These are phyloP conservation scores for Rubia occidens DNA, from an alignment of 305 asterid genomes.

Conservation along the genomic window DNA sequence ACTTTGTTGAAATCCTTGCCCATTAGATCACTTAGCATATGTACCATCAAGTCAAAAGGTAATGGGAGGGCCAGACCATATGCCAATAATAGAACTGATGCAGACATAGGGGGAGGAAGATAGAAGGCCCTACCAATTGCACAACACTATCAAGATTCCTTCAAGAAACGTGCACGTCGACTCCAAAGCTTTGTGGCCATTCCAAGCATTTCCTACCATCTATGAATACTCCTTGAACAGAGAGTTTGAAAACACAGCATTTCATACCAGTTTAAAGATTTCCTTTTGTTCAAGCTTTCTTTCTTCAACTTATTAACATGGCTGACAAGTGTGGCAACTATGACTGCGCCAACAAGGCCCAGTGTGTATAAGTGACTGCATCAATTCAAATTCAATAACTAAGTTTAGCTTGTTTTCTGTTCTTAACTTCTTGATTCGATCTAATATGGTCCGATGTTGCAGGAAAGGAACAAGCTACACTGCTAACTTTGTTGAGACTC, in stretches of 20 bases:
- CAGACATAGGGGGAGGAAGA: background rate
- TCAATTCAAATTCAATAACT: background rate
- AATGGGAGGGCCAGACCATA: background rate
- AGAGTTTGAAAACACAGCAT: constrained; percentile 18
- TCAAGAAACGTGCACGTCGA: background rate
- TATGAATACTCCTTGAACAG: background rate
- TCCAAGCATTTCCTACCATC: background rate
- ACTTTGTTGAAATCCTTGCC: background rate
- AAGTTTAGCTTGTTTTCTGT: background rate
- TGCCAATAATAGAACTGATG: background rate
- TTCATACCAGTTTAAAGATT: constrained; percentile 1
- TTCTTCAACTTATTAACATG: constrained; percentile 24
- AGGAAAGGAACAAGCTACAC: constrained; percentile 42
- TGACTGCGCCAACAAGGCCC: constrained; percentile 38
- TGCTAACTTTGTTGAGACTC: constrained; percentile 37
- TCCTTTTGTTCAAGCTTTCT: background rate
- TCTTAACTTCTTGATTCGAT: background rate
- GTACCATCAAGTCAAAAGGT: background rate
- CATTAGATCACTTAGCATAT: background rate
- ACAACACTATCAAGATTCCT: background rate
- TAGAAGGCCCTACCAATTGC: background rate
- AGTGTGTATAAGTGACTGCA: constrained; percentile 38
- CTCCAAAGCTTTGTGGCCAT: background rate
- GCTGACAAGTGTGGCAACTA: constrained; percentile 50
- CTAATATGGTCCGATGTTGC: constrained; percentile 31